Percentiles rank a stretch among this genome's conserved stretches.
phyloP scores from a whole-genome alignment of 176 grass and related monocot genomes.

The Alloteropsis semialata region DNA sequence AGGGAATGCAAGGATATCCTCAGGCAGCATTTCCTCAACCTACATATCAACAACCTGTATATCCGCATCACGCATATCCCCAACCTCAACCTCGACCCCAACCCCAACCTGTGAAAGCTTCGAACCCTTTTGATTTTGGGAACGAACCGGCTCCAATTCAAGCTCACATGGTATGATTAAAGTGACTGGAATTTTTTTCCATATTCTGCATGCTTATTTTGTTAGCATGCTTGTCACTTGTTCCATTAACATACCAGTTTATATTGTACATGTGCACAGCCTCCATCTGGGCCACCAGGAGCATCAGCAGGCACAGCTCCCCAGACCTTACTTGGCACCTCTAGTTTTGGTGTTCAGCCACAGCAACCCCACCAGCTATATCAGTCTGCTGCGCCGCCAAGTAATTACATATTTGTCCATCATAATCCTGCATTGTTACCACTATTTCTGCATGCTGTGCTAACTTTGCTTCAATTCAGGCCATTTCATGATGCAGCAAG shows the following conservation, averaged over 20 bases:
- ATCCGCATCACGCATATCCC: conserved; percentile 44
- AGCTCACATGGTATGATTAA: conserved; percentile 41
- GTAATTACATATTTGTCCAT: conserved; percentile 47
- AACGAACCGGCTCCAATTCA: conserved; percentile 58
- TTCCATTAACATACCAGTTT: conserved; percentile 34
- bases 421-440: not conserved
- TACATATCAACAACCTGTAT: conserved; percentile 36
- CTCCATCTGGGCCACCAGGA: conserved; percentile 43
- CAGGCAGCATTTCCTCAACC: conserved; percentile 42
- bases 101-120: conserved; percentile 53
- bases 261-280: conserved; percentile 32
- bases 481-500: conserved; percentile 74
- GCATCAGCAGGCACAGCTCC: conserved; percentile 37
- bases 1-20: conserved; percentile 73
- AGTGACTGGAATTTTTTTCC: not conserved
- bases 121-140: conserved; percentile 87
- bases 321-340: conserved; percentile 47
- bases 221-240: conserved; percentile 18
- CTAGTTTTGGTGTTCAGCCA: conserved; percentile 55
- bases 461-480: conserved; percentile 66
- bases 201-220: conserved; percentile 25
- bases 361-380: conserved; percentile 58
- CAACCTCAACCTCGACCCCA: conserved; percentile 47
- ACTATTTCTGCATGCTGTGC: not conserved
- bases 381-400: conserved; percentile 57